Evolutionary conservation across 2,329 filamentous ascomycete genomes (phyloP), one percentile per base, ranked within the genome.

Genomic region (Penicillium sp.): DNA sequence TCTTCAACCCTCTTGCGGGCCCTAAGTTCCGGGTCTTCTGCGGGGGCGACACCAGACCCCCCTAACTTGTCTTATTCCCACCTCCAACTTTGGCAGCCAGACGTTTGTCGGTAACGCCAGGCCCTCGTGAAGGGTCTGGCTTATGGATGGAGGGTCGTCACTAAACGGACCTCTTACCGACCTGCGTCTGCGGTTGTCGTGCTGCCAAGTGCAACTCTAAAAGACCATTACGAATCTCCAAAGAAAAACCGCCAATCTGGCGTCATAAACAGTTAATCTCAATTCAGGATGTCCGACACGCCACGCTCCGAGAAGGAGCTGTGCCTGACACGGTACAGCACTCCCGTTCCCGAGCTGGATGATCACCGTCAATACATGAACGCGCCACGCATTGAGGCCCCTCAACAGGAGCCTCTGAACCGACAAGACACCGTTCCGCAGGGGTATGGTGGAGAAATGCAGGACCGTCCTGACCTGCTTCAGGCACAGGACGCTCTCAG

Each of bases 41-140:
- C 82, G 92, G 93, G 88, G 89, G 91, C 81, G 90, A 94, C 82
- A 94, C 91, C 81, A 93, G 95, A 79, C 93, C 94, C 74, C 93
- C 93, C 82, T 97, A 97, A 96, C 79, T 93, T 75, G 81, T 66
- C 73, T 74, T 74, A 63, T 62, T 60, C 53, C 56, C 55, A 54
- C 47, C 50, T 31, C 36, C 55, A 58, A 63, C 60, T 65, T 71
- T 74, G 71, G 67, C 64, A 65, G 60, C 60, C 65, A 64, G 58
- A 68, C 65, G 66, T 65, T 57, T 64, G 61, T 63, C 65, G 68
- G 66, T 66, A 65, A 65, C 69, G 67, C 65, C 71, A 73, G 69
- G 63, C 72, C 73, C 72, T 71, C 65, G 57, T 56, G 59, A 67
- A 68, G 72, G 73, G 73, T 74, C 72, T 74, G 72, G 70, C 68